phyloP scores from a whole-genome alignment of 768 basidiomycete genomes.

The Kwoniella sp. region DNA sequence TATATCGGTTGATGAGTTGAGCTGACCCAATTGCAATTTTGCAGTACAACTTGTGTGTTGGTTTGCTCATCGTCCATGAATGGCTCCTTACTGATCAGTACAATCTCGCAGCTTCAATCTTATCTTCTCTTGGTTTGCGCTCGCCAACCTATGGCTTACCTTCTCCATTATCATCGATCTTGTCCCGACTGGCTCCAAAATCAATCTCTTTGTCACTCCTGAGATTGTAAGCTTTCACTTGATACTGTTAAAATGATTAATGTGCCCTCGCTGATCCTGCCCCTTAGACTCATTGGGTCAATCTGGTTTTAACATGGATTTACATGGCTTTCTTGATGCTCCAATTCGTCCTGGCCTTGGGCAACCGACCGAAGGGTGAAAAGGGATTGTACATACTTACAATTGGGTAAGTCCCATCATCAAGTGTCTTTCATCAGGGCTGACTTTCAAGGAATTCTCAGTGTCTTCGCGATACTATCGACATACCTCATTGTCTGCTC shows the following conservation, averaged over 20 bases:
- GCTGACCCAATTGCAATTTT: no score
- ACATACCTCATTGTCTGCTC: slow-evolving; percentile 68
- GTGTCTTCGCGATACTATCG: slow-evolving; percentile 81
- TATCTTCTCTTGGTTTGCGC: slow-evolving; percentile 52
- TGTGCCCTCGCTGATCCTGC: no score
- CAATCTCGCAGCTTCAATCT: slow-evolving; percentile 36
- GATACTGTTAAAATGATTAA: slow-evolving; percentile 60
- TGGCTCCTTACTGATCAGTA: slow-evolving; percentile 4
- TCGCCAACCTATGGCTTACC: slow-evolving; percentile 62
- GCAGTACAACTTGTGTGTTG: slow-evolving; percentile 55
- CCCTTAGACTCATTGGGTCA: slow-evolving; percentile 82
- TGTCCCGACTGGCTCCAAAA: slow-evolving; percentile 58
- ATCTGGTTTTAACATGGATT: slow-evolving; percentile 78
- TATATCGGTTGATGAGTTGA: neutral
- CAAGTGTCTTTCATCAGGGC: slow-evolving; percentile 39
- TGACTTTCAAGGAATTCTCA: slow-evolving; percentile 38
- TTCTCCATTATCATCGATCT: slow-evolving; percentile 73
- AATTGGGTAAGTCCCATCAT: slow-evolving; percentile 58
- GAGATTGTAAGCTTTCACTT: slow-evolving; percentile 63
- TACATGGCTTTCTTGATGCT: slow-evolving; percentile 82
- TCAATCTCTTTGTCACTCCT: slow-evolving; percentile 71
- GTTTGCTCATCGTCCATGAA: no score
- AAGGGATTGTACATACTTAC: slow-evolving; percentile 73
- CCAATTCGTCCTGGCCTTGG: slow-evolving; percentile 69
- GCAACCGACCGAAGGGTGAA: slow-evolving; percentile 82